Base-by-base conservation (phyloP, 2,329 filamentous ascomycete genomes). In the Venturia oleaginea region DNA sequence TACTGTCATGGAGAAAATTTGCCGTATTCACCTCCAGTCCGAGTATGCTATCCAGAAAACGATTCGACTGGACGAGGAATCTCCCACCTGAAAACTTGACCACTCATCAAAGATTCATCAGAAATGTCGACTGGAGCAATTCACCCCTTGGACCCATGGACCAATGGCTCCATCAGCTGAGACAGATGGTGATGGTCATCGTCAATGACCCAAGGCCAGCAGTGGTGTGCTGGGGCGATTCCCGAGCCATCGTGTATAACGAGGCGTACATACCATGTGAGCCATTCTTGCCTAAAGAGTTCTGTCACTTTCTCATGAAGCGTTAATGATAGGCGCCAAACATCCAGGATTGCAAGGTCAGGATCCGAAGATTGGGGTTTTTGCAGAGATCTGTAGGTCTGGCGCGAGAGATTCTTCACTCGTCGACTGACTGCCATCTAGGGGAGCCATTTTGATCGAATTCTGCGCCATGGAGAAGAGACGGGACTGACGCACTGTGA, bases 281-380 rank as follows among this genome's bases (percentile, higher is more conserved):
- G n/a, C n/a, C n/a, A n/a, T n/a, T n/a, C n/a, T n/a, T n/a, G n/a
- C n/a, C n/a, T n/a, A n/a, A n/a, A n/a, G n/a, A n/a, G n/a, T n/a
- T n/a, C n/a, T n/a, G n/a, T n/a, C n/a, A n/a, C n/a, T n/a, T n/a
- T n/a, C n/a, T n/a, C n/a, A n/a, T n/a, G n/a, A n/a, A n/a, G n/a
- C n/a, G n/a, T n/a, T n/a, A n/a, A n/a, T 66, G 17, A 62, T 64
- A n/a, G 65, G 62, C 22, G 32, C 37, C 4, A 66, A 64, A 37
- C 61, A 66, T 34, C 65, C 65, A 27, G 32, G 43, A 7, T 37
- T 64, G 2, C 54, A 63, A 59, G 65, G 65, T 5, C 19, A 51
- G 17, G 54, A 62, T 34, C 65, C 65, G 13, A 32, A 34, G 24
- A 30, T 59, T 22, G 54, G 54, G 19, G 57, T 13, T 4, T 65